phyloP scores from a whole-genome alignment of 805 yeast species.

The Saccharomycopsis schoenii region DNA sequence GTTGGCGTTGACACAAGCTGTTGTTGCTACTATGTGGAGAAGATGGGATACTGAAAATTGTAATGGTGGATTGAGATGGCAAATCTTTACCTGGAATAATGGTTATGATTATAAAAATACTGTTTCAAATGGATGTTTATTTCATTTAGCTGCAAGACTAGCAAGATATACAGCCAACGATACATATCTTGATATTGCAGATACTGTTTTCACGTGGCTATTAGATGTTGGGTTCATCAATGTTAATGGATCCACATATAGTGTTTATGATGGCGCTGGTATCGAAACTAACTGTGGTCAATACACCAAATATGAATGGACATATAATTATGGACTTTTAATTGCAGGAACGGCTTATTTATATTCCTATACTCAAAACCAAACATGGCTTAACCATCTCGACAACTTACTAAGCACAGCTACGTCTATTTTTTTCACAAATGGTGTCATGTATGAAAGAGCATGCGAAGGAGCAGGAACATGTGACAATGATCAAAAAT shows the following conservation, averaged over 20 bases:
- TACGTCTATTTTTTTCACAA: conserved; percentile 37
- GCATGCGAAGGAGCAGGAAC: conserved; percentile 51
- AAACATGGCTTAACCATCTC: conserved; percentile 49
- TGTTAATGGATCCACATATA: conserved; percentile 25
- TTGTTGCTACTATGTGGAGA: conserved; percentile 71
- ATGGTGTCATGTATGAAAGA: conserved; percentile 52
- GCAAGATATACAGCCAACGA: conserved; percentile 70
- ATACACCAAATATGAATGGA: conserved; percentile 52
- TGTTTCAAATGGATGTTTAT: conserved; percentile 78
- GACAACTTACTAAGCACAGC: conserved; percentile 37
- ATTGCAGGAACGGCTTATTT: conserved; percentile 62
- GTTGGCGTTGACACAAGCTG: conserved; percentile 75
- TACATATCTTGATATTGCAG: conserved; percentile 66
- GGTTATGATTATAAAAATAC: conserved; percentile 84
- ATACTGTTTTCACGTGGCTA: conserved; percentile 70
- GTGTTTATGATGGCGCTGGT: conserved; percentile 23
- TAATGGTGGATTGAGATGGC: conserved; percentile 86
- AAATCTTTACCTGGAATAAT: conserved; percentile 78
- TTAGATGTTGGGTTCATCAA: conserved; percentile 35
- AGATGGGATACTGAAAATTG: conserved; percentile 65
- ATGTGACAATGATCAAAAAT: conserved; percentile 68
- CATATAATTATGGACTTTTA: conserved; percentile 64
- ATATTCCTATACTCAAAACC: conserved; percentile 51
- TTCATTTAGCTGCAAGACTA: conserved; percentile 73
- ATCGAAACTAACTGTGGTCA: conserved; percentile 51